Conservation (phyloP, 345 rosid species). For the Hibiscus trionum region DNA sequence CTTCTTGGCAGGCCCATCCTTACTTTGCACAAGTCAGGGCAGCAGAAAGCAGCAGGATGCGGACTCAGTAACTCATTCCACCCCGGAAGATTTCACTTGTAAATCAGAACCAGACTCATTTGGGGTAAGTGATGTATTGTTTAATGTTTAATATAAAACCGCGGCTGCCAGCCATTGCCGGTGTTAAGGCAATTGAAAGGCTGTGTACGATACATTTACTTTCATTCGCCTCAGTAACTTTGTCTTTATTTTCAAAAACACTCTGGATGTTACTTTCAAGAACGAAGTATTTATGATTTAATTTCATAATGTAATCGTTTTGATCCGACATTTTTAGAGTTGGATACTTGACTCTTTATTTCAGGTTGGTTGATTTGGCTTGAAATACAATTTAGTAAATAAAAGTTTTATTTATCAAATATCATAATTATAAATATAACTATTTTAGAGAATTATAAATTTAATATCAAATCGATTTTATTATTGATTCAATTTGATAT, state of each 20-base stretch:
- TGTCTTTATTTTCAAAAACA: background rate
- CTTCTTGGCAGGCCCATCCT: constrained; percentile 50
- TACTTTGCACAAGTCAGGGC: constrained; percentile 91
- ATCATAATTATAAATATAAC: too few species aligned
- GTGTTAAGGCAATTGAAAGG: background rate
- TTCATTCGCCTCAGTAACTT: background rate
- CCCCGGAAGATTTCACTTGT: background rate
- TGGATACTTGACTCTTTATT: too few species aligned
- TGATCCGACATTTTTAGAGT: too few species aligned
- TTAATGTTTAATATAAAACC: background rate
- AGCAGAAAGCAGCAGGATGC: constrained; percentile 83
- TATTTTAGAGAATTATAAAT: too few species aligned
- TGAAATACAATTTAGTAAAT: too few species aligned
- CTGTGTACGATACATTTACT: constrained; percentile 9
- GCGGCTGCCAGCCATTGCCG: background rate
- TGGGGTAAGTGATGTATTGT: background rate
- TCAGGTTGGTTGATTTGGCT: too few species aligned
- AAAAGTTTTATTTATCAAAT: too few species aligned
- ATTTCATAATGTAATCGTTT: background rate
- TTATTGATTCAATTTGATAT: too few species aligned
- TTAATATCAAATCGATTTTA: too few species aligned
- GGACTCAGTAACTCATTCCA: constrained; percentile 27
- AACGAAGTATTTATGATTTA: too few species aligned
- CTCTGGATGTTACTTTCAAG: background rate
- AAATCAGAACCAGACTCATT: constrained; percentile 8